These are phyloP conservation scores for Musa itinerans DNA, from an alignment of 176 grass and related monocot species.

Conservation along the genomic window DNA sequence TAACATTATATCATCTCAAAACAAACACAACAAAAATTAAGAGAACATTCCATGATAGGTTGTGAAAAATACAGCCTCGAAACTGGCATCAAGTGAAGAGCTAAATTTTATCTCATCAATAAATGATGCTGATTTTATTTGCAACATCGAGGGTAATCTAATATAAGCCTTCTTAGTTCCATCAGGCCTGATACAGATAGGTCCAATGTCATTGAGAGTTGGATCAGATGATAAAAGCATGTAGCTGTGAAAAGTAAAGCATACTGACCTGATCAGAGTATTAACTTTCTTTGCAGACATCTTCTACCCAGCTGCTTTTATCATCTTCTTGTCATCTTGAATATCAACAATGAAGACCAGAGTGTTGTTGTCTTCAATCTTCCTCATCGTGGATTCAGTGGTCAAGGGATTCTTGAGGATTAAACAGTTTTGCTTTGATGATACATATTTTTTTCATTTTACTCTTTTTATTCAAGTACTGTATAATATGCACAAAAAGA, in stretches of 20 bases:
- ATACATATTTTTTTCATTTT: too few species aligned
- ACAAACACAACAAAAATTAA: too few species aligned
- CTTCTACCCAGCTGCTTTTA: neutral
- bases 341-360: constrained; percentile 1
- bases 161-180: neutral
- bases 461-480: too few species aligned
- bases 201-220: neutral
- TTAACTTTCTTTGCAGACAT: neutral
- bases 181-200: neutral
- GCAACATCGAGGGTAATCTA: neutral
- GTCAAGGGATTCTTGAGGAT: neutral
- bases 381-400: neutral
- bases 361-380: neutral
- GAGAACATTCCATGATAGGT: too few species aligned
- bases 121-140: neutral
- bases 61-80: too few species aligned
- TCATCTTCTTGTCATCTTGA: neutral
- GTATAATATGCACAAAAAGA: too few species aligned
- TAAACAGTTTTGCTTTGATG: neutral
- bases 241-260: neutral
- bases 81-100: too few species aligned
- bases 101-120: too few species aligned
- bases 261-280: neutral
- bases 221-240: neutral
- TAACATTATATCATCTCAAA: too few species aligned